Base-by-base conservation (phyloP, 495 filamentous ascomycete species). In the Entonaema liquescens region DNA sequence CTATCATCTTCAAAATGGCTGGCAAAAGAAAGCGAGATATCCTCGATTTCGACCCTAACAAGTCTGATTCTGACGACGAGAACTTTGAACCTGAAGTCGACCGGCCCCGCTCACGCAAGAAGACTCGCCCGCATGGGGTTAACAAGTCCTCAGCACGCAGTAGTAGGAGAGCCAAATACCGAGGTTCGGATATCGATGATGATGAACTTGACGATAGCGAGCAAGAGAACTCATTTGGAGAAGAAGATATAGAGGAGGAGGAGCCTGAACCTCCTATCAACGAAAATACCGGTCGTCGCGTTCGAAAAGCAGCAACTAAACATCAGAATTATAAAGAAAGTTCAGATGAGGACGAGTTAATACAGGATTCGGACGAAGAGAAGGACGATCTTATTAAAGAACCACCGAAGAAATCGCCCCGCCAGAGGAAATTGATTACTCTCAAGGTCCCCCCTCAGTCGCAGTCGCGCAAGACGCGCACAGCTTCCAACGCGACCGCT, bases 21-120 rank as follows among this genome's bases (percentile, higher is more conserved):
- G 78, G 75, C 53, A 95, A 95, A 80, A 87, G 93, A 65, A 91
- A 90, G 79, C 62, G 78, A 38, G 79, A 80, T 52, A 68, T 79
- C 13, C 78, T 90, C 66, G 90, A 92, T 61, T 87, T 95, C 71
- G 92, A 93, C 77, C 90, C 89, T 23, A 93, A 89, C 81, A 91
- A 92, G 75, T 95, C 93, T 49, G 93, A 97, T 73, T 88, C 93
- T 0, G 88, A 93, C 49, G 93, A 97, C 69, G 89, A 90, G 49
- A 92, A 93, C 76, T 97, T 92, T 78, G 85, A 86, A 49, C 84
- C 83, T 29, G 70, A 72, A 9, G 74, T 82, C 12, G 81, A 81
- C 36, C 76, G 83, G 73, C 78, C 87, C 77, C 68, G 80, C 74
- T 74, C 77, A 13, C 68, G 73, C 52, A 83, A 83, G 68, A 81